Evolutionary conservation across 768 basidiomycete species (phyloP).

Genomic region (Clitopilus passeckerianus): DNA sequence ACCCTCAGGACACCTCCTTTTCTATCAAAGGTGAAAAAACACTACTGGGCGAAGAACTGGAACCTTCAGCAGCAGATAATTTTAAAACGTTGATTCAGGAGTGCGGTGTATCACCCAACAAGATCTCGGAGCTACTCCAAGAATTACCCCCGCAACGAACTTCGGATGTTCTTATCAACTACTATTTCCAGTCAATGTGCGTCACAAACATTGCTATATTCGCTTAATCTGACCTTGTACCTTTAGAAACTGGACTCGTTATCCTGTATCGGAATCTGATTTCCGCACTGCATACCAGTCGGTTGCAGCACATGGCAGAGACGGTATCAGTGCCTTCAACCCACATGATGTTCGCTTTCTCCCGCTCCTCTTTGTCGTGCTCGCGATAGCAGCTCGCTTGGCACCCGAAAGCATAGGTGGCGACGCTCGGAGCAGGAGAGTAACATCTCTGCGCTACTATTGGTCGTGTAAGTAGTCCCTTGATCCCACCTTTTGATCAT

Average conservation of each 20-base stretch:
- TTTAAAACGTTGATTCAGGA: constrained; percentile 84
- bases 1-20: not conserved
- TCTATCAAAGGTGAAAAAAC: constrained; percentile 9
- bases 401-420: constrained; percentile 84
- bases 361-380: constrained; percentile 88
- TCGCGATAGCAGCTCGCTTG: constrained; percentile 81
- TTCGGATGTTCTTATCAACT: constrained; percentile 76
- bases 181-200: constrained; percentile 73
- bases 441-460: constrained; percentile 87
- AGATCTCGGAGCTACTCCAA: constrained; percentile 83
- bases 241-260: constrained; percentile 86
- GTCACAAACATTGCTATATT: constrained; percentile 9
- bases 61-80: constrained; percentile 71
- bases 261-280: constrained; percentile 82
- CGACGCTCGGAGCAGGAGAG: constrained; percentile 66
- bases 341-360: constrained; percentile 80
- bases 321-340: constrained; percentile 55
- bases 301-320: constrained; percentile 55
- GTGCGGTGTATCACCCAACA: constrained; percentile 88
- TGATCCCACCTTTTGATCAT: not conserved
- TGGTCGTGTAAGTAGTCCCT: constrained; percentile 83
- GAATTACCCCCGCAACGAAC: constrained; percentile 79
- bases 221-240: not conserved
- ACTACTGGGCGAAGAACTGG: constrained; percentile 36
- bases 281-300: constrained; percentile 72